phyloP scores from a whole-genome alignment of 805 yeast genomes.

The Candida odintsovae region DNA sequence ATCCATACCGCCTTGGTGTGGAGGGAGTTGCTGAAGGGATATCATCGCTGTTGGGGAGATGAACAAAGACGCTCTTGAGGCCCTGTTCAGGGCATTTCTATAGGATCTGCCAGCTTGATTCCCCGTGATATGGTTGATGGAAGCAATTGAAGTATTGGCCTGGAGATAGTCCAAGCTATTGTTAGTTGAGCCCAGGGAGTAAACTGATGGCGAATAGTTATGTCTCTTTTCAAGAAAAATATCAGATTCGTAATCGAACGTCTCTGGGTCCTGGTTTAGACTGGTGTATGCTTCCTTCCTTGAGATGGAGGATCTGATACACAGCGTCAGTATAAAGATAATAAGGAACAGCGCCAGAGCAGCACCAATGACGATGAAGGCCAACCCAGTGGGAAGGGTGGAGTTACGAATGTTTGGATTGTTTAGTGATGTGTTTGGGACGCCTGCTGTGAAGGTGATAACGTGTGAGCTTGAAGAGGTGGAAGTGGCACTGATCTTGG shows the following conservation, averaged over 20 bases:
- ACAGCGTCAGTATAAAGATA: slow-evolving; percentile 18
- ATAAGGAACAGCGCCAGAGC: slow-evolving; percentile 44
- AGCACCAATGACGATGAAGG: slow-evolving; percentile 72
- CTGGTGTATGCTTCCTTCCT: slow-evolving; percentile 21
- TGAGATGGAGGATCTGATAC: slow-evolving; percentile 21
- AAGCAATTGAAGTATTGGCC: slow-evolving; percentile 15
- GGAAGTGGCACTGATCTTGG: slow-evolving; percentile 16
- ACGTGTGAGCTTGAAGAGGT: slow-evolving; percentile 6
- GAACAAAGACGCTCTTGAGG: slow-evolving; percentile 40
- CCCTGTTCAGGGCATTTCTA: slow-evolving; percentile 19
- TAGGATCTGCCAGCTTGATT: slow-evolving; percentile 19
- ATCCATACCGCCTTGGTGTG: not conserved
- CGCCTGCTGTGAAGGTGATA: slow-evolving; percentile 20
- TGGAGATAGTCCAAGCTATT: slow-evolving; percentile 16
- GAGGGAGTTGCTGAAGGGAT: slow-evolving; percentile 11
- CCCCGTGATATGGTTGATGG: slow-evolving; percentile 12
- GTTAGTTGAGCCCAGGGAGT: slow-evolving; percentile 27
- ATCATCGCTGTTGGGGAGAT: slow-evolving; percentile 46
- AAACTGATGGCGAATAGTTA: slow-evolving; percentile 22
- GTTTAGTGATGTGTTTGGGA: slow-evolving; percentile 15
- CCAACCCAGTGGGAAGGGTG: slow-evolving; percentile 59
- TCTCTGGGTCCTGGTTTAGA: not conserved
- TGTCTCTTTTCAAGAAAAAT: slow-evolving; percentile 18
- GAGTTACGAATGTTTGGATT: slow-evolving; percentile 55
- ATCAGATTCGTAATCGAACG: slow-evolving; percentile 19